Evolutionary conservation across 2,329 filamentous ascomycete species (phyloP), one percentile per base, ranked within the genome.

Genomic region (Ophiostoma piceae): DNA sequence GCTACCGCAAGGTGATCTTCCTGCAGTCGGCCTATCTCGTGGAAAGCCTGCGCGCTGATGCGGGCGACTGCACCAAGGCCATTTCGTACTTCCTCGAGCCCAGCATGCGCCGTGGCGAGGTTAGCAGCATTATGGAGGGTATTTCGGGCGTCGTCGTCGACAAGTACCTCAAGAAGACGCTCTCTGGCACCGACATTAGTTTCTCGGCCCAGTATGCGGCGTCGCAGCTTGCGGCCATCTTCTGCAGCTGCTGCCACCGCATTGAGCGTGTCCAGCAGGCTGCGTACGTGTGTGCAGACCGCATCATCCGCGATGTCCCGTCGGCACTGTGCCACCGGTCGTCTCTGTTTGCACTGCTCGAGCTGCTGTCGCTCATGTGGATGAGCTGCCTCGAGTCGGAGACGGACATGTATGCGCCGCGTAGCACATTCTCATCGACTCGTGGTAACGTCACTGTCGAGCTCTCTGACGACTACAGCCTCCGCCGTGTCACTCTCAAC

Each of bases 201-300:
- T 98, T 97, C 78, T 93, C 93, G n/a, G 92, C 94, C 1, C 91
- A 94, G 22, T 94, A 93, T 77, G 88, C 94, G n/a, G 94, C 95
- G 1, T 87, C 89, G 60, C 94, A 99, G 79, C 86, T 99, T 67
- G 94, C 91, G 0, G 84, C 85, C 8, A 91, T 98, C 70, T 92
- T 99, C 74, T 90, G 90, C 75, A 88, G 88, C 54, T 98, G 95
- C 80, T 99, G 95, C 74, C 94, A 98, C 81, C 91, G 95, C 51
- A 96, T 98, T 71, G 88, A 92, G 75, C 89, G 92, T 74, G 93
- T 98, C 22, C 95, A 98, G 76, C 88, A 93, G 78, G 92, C 94
- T 62, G 94, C 96, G 2, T 89, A 91, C 72, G 82, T 84, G 35
- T 95, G 91, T 74, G 94, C 94, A 0, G 92, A 97, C 77, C 90